phyloP scores from a whole-genome alignment of 164 flowering plant species.

The Stephania japonica region DNA sequence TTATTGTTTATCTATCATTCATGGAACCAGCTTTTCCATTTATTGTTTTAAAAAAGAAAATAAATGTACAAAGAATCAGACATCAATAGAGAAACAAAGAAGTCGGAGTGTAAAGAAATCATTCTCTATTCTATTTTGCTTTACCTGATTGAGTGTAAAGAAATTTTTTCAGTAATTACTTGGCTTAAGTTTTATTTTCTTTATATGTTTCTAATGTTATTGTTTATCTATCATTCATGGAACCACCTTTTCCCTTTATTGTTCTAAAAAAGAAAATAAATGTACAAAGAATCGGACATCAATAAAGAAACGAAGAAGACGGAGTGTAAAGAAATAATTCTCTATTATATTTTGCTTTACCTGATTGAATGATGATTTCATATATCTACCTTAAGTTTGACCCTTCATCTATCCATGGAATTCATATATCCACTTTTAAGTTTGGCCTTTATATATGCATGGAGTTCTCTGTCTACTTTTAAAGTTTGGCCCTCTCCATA shows the following conservation, averaged over 20 bases:
- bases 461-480: neutral
- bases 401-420: neutral
- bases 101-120: neutral
- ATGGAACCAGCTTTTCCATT: neutral
- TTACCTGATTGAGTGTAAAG: neutral
- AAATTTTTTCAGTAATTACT: neutral
- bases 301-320: neutral
- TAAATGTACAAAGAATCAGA: neutral
- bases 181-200: neutral
- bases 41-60: neutral
- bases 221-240: slow-evolving; percentile 1
- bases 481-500: neutral
- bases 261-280: neutral
- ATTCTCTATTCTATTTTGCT: neutral
- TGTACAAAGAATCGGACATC: neutral
- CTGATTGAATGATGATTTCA: neutral
- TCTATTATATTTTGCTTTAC: neutral
- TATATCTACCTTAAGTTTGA: neutral
- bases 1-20: slow-evolving; percentile 1
- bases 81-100: neutral
- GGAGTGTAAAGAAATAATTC: neutral
- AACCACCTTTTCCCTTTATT: neutral
- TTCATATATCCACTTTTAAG: neutral
- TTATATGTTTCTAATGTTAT: neutral
- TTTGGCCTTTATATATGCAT: neutral